Conservation (phyloP, 495 filamentous ascomycete genomes). For the Xylaria castorea region DNA sequence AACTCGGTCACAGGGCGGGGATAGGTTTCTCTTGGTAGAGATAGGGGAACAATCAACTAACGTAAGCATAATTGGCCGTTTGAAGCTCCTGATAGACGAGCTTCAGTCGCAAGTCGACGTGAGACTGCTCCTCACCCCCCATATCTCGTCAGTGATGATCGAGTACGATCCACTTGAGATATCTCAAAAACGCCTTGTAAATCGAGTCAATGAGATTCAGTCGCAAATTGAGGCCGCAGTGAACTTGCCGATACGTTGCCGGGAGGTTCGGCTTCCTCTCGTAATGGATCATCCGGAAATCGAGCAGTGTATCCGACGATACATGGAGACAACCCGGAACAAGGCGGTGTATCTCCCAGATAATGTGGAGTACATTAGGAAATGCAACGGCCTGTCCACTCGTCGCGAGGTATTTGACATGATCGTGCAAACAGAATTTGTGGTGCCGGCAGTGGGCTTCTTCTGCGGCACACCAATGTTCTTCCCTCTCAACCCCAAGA, state of each 20-base stretch:
- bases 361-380: conserved; percentile 61
- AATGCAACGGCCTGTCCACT: conserved; percentile 60
- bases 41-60: conserved; percentile 49
- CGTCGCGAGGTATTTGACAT: conserved; percentile 50
- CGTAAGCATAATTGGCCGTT: conserved; percentile 22
- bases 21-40: conserved; percentile 61
- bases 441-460: conserved; percentile 63
- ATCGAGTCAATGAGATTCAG: conserved; percentile 30
- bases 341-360: conserved; percentile 63
- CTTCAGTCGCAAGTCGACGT: conserved; percentile 17
- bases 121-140: conserved; percentile 26
- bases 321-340: conserved; percentile 63
- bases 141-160: conserved; percentile 30
- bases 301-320: conserved; percentile 56
- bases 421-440: conserved; percentile 52
- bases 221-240: conserved; percentile 1
- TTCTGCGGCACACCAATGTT: conserved; percentile 57
- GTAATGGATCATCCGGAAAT: conserved; percentile 57
- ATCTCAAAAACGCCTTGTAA: conserved; percentile 39
- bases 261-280: conserved; percentile 61
- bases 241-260: conserved; percentile 47
- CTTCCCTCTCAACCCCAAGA: conserved; percentile 61
- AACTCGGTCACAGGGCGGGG: conserved; percentile 51
- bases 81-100: conserved; percentile 28
- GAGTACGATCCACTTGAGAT: conserved; percentile 40